Evolutionary conservation across 1,284 basidiomycete genomes (phyloP), one percentile per base, ranked within the genome.

Genomic region (Heterobasidion occidentale): DNA sequence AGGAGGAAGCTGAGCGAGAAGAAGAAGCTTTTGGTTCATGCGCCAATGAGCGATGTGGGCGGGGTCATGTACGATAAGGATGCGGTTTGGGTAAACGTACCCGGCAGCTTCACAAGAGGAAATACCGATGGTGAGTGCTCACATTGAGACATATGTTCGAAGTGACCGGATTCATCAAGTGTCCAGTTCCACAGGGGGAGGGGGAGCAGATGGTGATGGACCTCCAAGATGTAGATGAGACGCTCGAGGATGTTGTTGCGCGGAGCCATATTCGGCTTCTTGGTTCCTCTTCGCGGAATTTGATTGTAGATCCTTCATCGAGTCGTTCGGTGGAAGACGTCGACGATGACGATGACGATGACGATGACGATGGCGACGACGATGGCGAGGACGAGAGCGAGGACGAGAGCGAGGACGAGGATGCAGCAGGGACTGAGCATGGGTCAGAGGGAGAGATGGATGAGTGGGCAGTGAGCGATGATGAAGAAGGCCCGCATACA

Each of bases 1-100:
- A 75, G 92, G 59, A 74, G 97, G 54, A 94, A 92, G 70, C 77
- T 99, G 68, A 95, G 90, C 63, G 96, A 99, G 71, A 97, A 97
- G 77, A 92, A 91, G 69, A 97, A 93, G 69, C 67, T 90, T 34
- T 75, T 98, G 4, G 87, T 98, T 7, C 94, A 99, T 70, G 97
- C 97, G 7, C 97, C 97, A 1, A 98, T 99, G 96, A 96, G 92
- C 68, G 96, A 98, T 66, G 90, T 98, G 2, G 96, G 96, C 19
- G 97, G 96, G 8, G 86, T 99, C 59, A 87, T 93, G 74, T 98
- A 97, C 67, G 97, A 99, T 76, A 98, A 98, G 71, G 97, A 99
- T 66, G 94, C 95, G 0, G 95, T 99, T 2, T 99, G 93, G 77
- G 90, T 99, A 64, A 98, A 98, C 67, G 95, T 98, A 3, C 92